Evolutionary conservation across 192 early-diverging fungal species (phyloP).

Genomic region (Thamnidium elegans): DNA sequence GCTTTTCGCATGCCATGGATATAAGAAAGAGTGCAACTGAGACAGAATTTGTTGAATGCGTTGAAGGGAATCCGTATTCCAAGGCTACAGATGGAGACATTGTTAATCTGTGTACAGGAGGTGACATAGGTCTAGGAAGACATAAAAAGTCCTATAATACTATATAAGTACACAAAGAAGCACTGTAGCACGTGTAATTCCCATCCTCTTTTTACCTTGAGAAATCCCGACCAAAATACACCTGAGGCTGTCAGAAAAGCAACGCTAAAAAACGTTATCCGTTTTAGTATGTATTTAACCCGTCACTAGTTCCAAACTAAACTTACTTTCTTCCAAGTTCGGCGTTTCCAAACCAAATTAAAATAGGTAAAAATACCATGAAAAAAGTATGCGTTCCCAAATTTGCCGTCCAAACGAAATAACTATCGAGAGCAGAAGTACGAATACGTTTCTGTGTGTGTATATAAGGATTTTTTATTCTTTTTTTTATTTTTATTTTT

Average conservation of each 20-base stretch:
- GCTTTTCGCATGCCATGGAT: constrained; percentile 45
- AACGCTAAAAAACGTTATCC: constrained; percentile 7
- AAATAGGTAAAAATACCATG: constrained; percentile 71
- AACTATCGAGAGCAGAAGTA: constrained; percentile 52
- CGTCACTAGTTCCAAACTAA: background rate
- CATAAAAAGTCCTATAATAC: constrained; percentile 74
- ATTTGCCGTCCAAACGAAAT: constrained; percentile 69
- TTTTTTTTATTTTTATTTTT: background rate
- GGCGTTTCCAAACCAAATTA: constrained; percentile 79
- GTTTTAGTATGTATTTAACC: background rate
- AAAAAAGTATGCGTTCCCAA: constrained; percentile 90
- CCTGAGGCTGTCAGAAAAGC: constrained; percentile 45
- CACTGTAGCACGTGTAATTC: background rate
- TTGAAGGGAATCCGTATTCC: constrained; percentile 93
- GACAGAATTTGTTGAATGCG: constrained; percentile 81
- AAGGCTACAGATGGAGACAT: constrained; percentile 61
- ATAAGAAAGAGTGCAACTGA: constrained; percentile 65
- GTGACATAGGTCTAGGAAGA: constrained; percentile 79
- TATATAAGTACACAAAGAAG: background rate
- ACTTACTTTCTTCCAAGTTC: constrained; percentile 55
- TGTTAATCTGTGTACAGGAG: constrained; percentile 72
- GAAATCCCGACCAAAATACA: constrained; percentile 56
- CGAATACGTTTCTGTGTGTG: constrained; percentile 39
- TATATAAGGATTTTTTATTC: background rate
- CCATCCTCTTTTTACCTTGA: constrained; percentile 45